Conservation (phyloP, 2,329 filamentous ascomycete species). For the Hypoxylon sp. region DNA sequence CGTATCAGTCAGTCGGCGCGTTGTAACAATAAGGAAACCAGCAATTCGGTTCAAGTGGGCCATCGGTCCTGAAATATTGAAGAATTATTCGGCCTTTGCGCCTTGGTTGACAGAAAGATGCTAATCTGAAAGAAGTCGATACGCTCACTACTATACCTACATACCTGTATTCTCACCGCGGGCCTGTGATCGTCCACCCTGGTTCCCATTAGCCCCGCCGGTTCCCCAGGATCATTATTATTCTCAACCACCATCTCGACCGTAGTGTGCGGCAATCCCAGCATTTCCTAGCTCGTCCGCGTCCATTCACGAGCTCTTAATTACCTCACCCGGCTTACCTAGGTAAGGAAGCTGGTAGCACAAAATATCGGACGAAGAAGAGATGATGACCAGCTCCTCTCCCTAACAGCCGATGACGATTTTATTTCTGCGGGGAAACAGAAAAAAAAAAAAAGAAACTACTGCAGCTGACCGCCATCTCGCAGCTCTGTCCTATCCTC, state of each 20-base stretch:
- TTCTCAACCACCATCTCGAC: slow-evolving; percentile 17
- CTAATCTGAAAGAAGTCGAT: slow-evolving; percentile 41
- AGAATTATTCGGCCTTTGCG: slow-evolving; percentile 1
- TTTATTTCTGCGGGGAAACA: slow-evolving; percentile 31
- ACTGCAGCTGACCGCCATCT: slow-evolving; percentile 44
- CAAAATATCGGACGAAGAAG: slow-evolving; percentile 25
- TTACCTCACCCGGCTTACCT: slow-evolving; percentile 34
- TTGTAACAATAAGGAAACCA: slow-evolving; percentile 42
- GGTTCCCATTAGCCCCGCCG: slow-evolving; percentile 38
- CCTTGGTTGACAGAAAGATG: slow-evolving; percentile 24
- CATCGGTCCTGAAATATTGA: slow-evolving; percentile 33
- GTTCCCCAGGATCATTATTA: slow-evolving; percentile 33
- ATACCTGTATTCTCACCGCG: neutral
- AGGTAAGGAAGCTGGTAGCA: slow-evolving; percentile 27
- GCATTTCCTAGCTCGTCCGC: slow-evolving; percentile 7
- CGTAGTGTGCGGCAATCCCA: slow-evolving; percentile 12
- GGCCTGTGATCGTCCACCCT: slow-evolving; percentile 35
- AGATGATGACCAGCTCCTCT: slow-evolving; percentile 20
- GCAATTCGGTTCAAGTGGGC: slow-evolving; percentile 41
- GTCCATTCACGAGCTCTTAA: slow-evolving; percentile 32
- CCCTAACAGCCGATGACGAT: slow-evolving; percentile 24
- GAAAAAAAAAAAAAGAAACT: slow-evolving; percentile 21
- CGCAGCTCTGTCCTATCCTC: slow-evolving; percentile 15
- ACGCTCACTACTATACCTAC: neutral
- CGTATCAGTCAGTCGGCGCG: slow-evolving; percentile 44